phyloP scores from a whole-genome alignment of 495 filamentous ascomycete species.

The Podospora pseudocomata region DNA sequence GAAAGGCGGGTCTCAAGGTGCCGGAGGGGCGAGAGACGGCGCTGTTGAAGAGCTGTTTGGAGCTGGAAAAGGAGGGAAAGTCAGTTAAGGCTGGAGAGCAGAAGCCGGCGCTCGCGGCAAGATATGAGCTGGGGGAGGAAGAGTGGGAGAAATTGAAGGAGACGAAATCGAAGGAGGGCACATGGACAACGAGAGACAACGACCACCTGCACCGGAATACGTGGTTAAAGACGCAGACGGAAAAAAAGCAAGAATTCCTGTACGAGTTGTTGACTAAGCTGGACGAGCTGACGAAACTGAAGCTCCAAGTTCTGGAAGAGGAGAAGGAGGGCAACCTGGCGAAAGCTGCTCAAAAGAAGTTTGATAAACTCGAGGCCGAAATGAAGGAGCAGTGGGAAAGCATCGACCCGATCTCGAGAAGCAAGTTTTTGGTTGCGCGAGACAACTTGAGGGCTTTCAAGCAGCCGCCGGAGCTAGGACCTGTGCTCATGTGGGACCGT shows the following conservation, averaged over 20 bases:
- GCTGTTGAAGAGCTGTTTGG: slow-evolving; percentile 27
- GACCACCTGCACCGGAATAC: not conserved
- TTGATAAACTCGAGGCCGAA: slow-evolving; percentile 5
- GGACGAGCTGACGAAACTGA: not conserved
- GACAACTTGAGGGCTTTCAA: slow-evolving; percentile 47
- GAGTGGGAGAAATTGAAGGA: not conserved
- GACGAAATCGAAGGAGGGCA: not conserved
- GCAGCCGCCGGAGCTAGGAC: slow-evolving; percentile 34
- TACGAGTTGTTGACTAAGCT: slow-evolving; percentile 9
- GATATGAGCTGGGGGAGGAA: not conserved
- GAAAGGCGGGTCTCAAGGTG: slow-evolving; percentile 27
- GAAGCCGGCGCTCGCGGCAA: not conserved
- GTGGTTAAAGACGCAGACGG: not conserved
- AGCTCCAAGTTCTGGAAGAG: not conserved
- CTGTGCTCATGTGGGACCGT: slow-evolving; percentile 59
- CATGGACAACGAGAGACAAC: not conserved
- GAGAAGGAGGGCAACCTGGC: not conserved
- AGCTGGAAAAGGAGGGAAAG: slow-evolving; percentile 10
- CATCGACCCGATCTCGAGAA: slow-evolving; percentile 18
- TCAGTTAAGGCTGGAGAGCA: slow-evolving; percentile 7
- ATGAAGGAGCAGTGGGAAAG: slow-evolving; percentile 18
- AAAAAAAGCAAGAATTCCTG: not conserved
- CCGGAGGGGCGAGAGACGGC: slow-evolving; percentile 31
- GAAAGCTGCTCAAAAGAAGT: not conserved
- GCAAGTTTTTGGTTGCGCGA: slow-evolving; percentile 32